These are phyloP conservation scores for Miscanthus lutarioriparius DNA, from an alignment of 176 grass and related monocot genomes.

Conservation along the genomic window DNA sequence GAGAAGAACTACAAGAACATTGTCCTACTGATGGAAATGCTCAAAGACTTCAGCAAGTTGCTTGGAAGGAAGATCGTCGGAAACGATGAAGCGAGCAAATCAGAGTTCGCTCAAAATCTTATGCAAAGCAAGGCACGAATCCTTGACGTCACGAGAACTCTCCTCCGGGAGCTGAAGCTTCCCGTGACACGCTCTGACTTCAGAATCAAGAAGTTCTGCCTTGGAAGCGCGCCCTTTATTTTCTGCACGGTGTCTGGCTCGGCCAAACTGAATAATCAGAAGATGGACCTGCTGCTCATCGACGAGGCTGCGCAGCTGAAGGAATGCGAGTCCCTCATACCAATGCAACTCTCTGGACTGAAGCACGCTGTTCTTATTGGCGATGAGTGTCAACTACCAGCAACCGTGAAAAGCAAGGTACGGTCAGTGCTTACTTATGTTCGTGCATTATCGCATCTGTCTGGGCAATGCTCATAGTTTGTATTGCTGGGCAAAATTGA, in stretches of 20 bases:
- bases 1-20: constrained; percentile 38
- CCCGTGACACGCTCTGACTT: background rate
- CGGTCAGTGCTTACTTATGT: background rate
- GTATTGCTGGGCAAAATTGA: background rate
- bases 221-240: constrained; percentile 39
- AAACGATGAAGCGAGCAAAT: background rate
- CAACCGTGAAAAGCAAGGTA: constrained; percentile 80
- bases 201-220: constrained; percentile 34
- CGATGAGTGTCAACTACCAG: constrained; percentile 66
- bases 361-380: constrained; percentile 68
- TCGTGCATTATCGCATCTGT: background rate
- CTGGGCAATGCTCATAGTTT: background rate
- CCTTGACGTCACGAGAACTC: constrained; percentile 9
- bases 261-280: constrained; percentile 31
- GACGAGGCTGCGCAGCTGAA: constrained; percentile 77
- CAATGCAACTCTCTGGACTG: constrained; percentile 40
- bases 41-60: constrained; percentile 33
- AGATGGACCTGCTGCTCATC: constrained; percentile 56
- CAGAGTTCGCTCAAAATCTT: background rate
- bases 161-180: constrained; percentile 29
- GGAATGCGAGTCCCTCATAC: constrained; percentile 76
- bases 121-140: background rate
- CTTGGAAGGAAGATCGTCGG: background rate
- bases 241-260: constrained; percentile 70
- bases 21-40: constrained; percentile 29